These are phyloP conservation scores for Helichrysum umbraculigerum DNA, from an alignment of 129 eudicot species.

Conservation along the genomic window DNA sequence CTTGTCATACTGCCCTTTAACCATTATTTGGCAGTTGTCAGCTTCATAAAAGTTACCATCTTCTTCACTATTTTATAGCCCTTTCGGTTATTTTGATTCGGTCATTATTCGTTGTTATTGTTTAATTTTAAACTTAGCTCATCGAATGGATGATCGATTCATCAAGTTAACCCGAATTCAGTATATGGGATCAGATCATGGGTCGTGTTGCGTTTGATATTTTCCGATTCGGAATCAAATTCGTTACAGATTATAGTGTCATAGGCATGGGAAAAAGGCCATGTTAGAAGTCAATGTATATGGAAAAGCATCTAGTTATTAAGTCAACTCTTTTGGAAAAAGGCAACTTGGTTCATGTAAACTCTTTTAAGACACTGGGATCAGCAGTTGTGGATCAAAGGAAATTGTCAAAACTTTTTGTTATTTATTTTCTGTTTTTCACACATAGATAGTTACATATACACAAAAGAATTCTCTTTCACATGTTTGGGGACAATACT, in stretches of 20 bases:
- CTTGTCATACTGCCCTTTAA: background rate
- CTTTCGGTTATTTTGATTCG: background rate
- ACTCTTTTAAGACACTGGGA: background rate
- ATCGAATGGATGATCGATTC: background rate
- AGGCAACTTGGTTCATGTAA: background rate
- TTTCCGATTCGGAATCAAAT: background rate
- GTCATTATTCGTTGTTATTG: background rate
- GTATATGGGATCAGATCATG: background rate
- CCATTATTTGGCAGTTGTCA: conserved; percentile 40
- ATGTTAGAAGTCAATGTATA: conserved; percentile 4
- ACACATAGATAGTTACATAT: conserved; percentile 11
- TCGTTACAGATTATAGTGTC: background rate
- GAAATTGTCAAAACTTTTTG: background rate
- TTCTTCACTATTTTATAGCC: background rate
- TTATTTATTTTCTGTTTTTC: background rate
- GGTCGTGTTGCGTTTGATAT: conserved; percentile 1
- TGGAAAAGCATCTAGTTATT: conserved; percentile 11
- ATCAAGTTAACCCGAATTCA: background rate
- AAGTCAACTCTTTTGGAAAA: conserved; percentile 25
- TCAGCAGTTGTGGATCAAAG: background rate
- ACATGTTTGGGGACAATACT: conserved; percentile 10
- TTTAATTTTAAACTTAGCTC: background rate
- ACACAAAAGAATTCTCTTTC: background rate
- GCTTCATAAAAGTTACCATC: conserved; percentile 30
- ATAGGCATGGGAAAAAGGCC: background rate